Evolutionary conservation across 495 filamentous ascomycete genomes (phyloP), one percentile per base, ranked within the genome.

Genomic region (Penicillium crystallinum): DNA sequence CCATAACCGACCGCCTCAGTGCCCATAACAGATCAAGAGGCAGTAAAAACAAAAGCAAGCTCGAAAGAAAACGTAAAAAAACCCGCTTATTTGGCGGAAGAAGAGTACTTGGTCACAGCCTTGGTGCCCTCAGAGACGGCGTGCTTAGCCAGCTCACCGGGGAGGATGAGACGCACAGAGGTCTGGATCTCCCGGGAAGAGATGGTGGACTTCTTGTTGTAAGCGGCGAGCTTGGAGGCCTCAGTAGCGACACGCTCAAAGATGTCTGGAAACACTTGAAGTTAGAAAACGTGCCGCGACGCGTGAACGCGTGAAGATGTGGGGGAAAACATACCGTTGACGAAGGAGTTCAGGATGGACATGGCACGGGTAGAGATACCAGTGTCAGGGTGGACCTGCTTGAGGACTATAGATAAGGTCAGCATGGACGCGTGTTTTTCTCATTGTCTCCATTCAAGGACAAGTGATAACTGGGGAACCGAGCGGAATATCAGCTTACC

Each of bases 181-280:
- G 93, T 98, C 83, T 98, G 93, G 70, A 98, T 98, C 78, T 98
- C 93, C 70, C 93, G 87, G 56, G 92, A 96, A 21, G 93, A 97
- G 79, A 98, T 98, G 75, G 93, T 98, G 39, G 92, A 97, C 82
- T 98, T 98, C 88, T 98, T 98, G 86, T 98, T 98, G 82, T 98
- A 98, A 47, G 93, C 95, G 61, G 93, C 93, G 41, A 98, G 84
- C 86, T 98, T 98, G 69, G 90, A 96, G 37, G 93, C 93, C 75
- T 98, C 93, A 49, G 93, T 97, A 43, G 93, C 93, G 62, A 98
- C 93, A 62, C 93, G 95, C 86, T 98, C 93, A 75, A 98, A 98
- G 71, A 98, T 98, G 67, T 98, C 91, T 97, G 55, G n/a, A 44
- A 52, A 46, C n/a, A n/a, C n/a, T 54, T 19, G 8, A 47, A 40